Base-by-base conservation (phyloP, 306 rosid genomes). In the Cicer cuneatum region DNA sequence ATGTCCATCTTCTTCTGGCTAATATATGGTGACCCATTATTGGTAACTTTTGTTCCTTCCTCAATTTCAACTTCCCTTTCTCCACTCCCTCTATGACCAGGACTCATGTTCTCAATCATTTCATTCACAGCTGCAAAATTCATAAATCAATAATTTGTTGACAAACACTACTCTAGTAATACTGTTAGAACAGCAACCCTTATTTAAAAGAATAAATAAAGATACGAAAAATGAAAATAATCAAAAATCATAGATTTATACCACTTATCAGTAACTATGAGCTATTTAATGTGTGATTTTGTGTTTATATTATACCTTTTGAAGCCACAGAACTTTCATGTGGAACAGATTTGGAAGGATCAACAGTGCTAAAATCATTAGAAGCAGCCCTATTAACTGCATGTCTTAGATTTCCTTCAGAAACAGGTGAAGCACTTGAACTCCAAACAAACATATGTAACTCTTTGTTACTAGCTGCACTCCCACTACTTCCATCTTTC, bases 401-500 rank as follows among this genome's bases (percentile, higher is more conserved):
- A 76, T 86, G 93, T 74, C 67, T 87, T 35, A 91, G 65, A 83
- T 89, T 89, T 37, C 91, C 96, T 59, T 92, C 96, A 1, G 97
- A 92, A 38, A 84, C 96, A 3, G 96, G 96, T 15, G 98, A 92
- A 7, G 96, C 92, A 41, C 85, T 90, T 45, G 96, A 88, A 65
- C 98, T 92, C 96, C 96, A 92, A 67, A 92, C 98, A 86, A 88
- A 90, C 98, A 92, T 90, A 74, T 92, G 96, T 42, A 90, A 88
- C 78, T 92, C 98, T 57, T 92, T 92, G 71, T 83, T 89, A 13
- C 78, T 87, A 14, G 81, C 76, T 6, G 37, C 75, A 15, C 42
- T 60, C 46, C 73, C 62, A 15, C 70, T 19, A 8, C 46, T 46
- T 43, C 71, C 71, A 13, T 86, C 94, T 76, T 87, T 91, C 90